Conservation (phyloP, 257 asterid species). For the Plantago ovata region DNA sequence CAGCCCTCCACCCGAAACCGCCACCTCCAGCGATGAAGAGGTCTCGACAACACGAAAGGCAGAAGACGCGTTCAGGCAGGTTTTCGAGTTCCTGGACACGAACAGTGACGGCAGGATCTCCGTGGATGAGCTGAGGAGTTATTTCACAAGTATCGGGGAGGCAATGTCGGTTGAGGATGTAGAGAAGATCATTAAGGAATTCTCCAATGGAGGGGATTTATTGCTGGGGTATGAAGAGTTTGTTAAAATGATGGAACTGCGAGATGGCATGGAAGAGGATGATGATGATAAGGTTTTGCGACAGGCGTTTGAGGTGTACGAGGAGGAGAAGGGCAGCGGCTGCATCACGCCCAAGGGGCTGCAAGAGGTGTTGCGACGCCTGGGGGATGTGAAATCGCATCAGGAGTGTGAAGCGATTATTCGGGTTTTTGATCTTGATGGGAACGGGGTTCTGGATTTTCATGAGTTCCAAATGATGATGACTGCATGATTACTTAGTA, state of each 20-base stretch:
- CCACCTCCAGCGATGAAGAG: background rate
- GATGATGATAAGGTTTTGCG: conserved; percentile 23
- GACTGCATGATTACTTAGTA: conserved; percentile 13
- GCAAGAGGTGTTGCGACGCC: conserved; percentile 35
- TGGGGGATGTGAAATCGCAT: conserved; percentile 36
- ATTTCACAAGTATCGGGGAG: conserved; percentile 41
- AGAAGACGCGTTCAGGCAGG: conserved; percentile 32
- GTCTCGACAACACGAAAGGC: conserved; percentile 1
- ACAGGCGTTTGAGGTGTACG: conserved; percentile 53
- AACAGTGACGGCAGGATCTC: conserved; percentile 45
- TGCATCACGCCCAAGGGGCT: conserved; percentile 49
- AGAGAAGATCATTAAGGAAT: conserved; percentile 29
- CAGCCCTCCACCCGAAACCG: conserved; percentile 11
- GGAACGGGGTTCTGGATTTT: conserved; percentile 52
- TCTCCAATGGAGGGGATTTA: conserved; percentile 13
- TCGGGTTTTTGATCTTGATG: conserved; percentile 49
- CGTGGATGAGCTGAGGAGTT: conserved; percentile 34
- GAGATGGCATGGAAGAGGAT: conserved; percentile 12
- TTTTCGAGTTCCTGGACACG: conserved; percentile 35
- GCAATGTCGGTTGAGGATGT: conserved; percentile 37
- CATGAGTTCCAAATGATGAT: conserved; percentile 50
- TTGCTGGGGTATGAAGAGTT: conserved; percentile 37
- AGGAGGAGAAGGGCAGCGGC: conserved; percentile 51
- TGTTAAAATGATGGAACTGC: conserved; percentile 28
- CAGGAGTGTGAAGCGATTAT: conserved; percentile 49